Base-by-base conservation (phyloP, 2,329 filamentous ascomycete genomes). In the Drechslerella coelobrocha region DNA sequence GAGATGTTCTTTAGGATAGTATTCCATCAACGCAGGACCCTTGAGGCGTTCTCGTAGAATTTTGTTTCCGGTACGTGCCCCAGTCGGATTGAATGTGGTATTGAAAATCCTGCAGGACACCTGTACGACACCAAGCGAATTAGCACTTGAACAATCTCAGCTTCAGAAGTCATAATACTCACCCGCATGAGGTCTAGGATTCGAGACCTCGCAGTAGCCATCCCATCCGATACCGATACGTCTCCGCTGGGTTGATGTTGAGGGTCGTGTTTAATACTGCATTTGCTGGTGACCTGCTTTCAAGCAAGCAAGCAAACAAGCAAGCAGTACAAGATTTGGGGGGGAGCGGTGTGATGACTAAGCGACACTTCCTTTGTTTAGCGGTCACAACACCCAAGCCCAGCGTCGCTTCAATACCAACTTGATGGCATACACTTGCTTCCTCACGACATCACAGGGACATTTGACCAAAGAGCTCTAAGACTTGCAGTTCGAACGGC, bases 91-190 rank as follows among this genome's bases (percentile, higher is more conserved):
- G 83, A 88, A 97, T 57, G 88, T 92, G 54, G 89, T 90, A 77
- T 88, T 88, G 83, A 97, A 99, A 81, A 97, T 86, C 79, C 88
- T 86, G 84, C 91, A 96, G 88, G 92, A 92, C 77, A 86, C 85
- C 92, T 97, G 76, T 43, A 9, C 19, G 4, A 23, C 29, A 31
- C 29, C 24, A 23, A 45, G 7, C 3, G 51, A 19, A 26, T 79
- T 47, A 80, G 23, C 14, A 6, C 2, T 50, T 37, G 8, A 24
- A 51, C 9, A 14, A 26, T 45, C n/a, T 24, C 1, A 23, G 45
- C 5, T 17, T n/a, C 37, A 19, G 14, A 3, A 37, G n/a, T 8
- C 5, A 27, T 23, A 10, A 51, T 27, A 50, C 60, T 14, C 47
- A 71, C 66, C 54, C 66, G 66, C 66, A 71, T 62, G 37, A 71